phyloP scores from a whole-genome alignment of 2,329 filamentous ascomycete genomes.

The Trichoderma hamatum region DNA sequence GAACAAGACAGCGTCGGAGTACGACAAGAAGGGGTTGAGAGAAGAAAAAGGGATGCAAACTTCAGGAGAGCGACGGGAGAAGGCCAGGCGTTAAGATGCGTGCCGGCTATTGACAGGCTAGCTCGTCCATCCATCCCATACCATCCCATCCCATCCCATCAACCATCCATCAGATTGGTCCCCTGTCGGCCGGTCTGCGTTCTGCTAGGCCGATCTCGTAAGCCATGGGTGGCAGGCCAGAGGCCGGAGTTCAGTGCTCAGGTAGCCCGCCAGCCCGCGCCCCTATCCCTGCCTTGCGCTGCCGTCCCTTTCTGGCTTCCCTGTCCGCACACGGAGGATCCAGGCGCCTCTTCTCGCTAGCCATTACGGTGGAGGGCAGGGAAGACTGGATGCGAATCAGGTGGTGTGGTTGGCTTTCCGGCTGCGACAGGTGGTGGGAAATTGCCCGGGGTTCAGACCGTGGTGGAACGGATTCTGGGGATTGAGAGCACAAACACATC shows the following conservation, averaged over 20 bases:
- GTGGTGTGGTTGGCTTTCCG: constrained; percentile 25
- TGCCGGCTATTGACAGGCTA: constrained; percentile 24
- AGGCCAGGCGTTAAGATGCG: constrained; percentile 27
- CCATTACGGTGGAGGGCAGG: constrained; percentile 26
- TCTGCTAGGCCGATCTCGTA: constrained; percentile 29
- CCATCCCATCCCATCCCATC: constrained; percentile 21
- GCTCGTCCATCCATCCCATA: constrained; percentile 27
- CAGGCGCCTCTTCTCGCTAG: constrained; percentile 28
- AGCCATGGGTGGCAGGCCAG: constrained; percentile 27
- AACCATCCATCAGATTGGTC: constrained; percentile 24
- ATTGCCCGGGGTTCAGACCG: constrained; percentile 18
- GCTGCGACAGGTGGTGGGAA: constrained; percentile 25
- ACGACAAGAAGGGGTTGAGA: constrained; percentile 27
- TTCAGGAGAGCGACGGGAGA: constrained; percentile 26
- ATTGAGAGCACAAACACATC: constrained; percentile 12
- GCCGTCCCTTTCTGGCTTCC: constrained; percentile 24
- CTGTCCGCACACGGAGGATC: constrained; percentile 27
- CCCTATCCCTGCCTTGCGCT: constrained; percentile 25
- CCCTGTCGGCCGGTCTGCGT: constrained; percentile 24
- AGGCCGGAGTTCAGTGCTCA: constrained; percentile 27
- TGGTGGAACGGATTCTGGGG: constrained; percentile 17
- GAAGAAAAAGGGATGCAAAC: constrained; percentile 25
- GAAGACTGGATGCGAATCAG: constrained; percentile 27
- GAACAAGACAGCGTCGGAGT: constrained; percentile 24
- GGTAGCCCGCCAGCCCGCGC: constrained; percentile 17